phyloP scores from a whole-genome alignment of 257 asterid species.

The Coffea eugenioides region DNA sequence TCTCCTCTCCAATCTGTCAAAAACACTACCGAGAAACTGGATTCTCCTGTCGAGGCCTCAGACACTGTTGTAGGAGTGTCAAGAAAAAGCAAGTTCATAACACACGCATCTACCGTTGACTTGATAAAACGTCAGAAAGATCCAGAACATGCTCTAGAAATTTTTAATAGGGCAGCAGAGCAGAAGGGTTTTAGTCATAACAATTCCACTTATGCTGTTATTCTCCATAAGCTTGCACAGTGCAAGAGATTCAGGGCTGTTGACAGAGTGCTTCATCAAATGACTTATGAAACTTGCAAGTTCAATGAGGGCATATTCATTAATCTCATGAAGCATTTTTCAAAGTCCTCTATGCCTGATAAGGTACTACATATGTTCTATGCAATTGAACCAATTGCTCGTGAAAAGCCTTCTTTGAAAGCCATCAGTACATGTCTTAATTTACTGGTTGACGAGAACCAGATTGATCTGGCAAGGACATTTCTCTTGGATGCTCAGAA shows the following conservation, averaged over 20 bases:
- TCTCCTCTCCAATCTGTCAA: slow-evolving; percentile 43
- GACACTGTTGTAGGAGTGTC: slow-evolving; percentile 22
- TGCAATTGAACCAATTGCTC: slow-evolving; percentile 51
- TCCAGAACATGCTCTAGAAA: slow-evolving; percentile 59
- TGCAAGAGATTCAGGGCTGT: slow-evolving; percentile 54
- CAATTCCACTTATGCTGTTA: slow-evolving; percentile 62
- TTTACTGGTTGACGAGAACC: slow-evolving; percentile 67
- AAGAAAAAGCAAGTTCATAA: slow-evolving; percentile 47
- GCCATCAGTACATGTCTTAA: slow-evolving; percentile 93
- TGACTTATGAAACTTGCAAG: slow-evolving; percentile 87
- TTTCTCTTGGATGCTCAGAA: slow-evolving; percentile 58
- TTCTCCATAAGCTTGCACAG: slow-evolving; percentile 77
- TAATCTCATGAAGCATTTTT: slow-evolving; percentile 88
- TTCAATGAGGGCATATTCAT: slow-evolving; percentile 82
- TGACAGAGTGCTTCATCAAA: slow-evolving; percentile 68
- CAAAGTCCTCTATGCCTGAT: slow-evolving; percentile 61
- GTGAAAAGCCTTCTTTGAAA: slow-evolving; percentile 75
- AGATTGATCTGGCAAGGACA: slow-evolving; percentile 59
- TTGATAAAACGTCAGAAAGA: slow-evolving; percentile 60
- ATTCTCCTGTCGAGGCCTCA: slow-evolving; percentile 33
- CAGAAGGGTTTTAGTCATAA: slow-evolving; percentile 84
- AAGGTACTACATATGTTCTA: slow-evolving; percentile 75
- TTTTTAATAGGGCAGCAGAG: slow-evolving; percentile 56
- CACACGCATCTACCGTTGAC: slow-evolving; percentile 53
- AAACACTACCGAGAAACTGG: slow-evolving; percentile 16